Conservation (phyloP, 177 flowering plant species). For the Tripterygium wilfordii region DNA sequence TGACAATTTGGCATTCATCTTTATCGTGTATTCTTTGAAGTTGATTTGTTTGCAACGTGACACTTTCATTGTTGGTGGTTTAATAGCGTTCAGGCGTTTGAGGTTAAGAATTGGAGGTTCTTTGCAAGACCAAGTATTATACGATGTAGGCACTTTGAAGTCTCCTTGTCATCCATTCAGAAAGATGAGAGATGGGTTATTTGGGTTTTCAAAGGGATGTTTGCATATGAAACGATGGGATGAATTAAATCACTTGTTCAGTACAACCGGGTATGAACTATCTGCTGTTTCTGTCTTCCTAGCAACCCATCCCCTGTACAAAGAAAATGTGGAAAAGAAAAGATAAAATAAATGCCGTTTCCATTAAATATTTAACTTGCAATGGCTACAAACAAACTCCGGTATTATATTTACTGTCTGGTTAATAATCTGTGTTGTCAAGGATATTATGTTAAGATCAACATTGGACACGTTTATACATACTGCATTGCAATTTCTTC, state of each 20-base stretch:
- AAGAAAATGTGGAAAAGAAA: too few relatives aligned
- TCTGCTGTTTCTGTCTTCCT: not conserved
- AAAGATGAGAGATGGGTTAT: slow-evolving; percentile 49
- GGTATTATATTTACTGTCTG: too few relatives aligned
- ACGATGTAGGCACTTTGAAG: slow-evolving; percentile 45
- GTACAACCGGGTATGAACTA: slow-evolving; percentile 54
- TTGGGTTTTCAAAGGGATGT: slow-evolving; percentile 91
- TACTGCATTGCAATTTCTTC: too few relatives aligned
- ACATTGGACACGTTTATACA: too few relatives aligned
- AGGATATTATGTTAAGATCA: too few relatives aligned
- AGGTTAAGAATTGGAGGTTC: slow-evolving; percentile 93
- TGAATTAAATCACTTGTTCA: slow-evolving; percentile 63
- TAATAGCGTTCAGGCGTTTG: slow-evolving; percentile 64
- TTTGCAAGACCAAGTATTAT: slow-evolving; percentile 82
- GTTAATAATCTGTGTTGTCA: too few relatives aligned
- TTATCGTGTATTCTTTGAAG: not conserved
- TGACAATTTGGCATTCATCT: not conserved
- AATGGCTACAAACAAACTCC: too few relatives aligned
- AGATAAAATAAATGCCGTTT: too few relatives aligned
- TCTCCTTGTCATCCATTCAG: slow-evolving; percentile 65
- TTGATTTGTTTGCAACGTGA: not conserved
- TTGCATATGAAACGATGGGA: slow-evolving; percentile 83
- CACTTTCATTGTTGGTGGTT: not conserved
- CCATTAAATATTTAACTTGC: too few relatives aligned
- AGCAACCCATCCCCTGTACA: too few relatives aligned